Base-by-base conservation (phyloP, 2,329 filamentous ascomycete species). In the Cryphonectria japonica region DNA sequence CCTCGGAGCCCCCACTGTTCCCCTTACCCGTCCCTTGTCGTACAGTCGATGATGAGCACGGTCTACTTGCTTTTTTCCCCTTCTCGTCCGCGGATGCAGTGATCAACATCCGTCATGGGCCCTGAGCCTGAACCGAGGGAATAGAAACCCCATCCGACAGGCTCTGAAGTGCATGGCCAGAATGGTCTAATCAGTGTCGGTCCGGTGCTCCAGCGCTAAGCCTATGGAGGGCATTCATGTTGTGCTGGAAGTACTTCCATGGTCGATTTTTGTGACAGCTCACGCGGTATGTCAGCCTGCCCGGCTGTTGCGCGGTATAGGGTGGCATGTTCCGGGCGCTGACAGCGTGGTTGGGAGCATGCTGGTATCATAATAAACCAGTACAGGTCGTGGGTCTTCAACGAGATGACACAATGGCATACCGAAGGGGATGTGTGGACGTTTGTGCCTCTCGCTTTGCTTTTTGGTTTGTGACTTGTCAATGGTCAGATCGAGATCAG, bases 391-490 rank as follows among this genome's bases (percentile, higher is more conserved):
- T 19, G 54, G 26, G n/a, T 5, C 13, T 34, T 4, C 0, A 29
- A 16, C 26, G 16, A 29, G 54, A 32, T 26, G 34, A 34, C 32
- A 26, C 39, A 13, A 19, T 46, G 61, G 37, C n/a, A 34, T 34
- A 26, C 54, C 19, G 41, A 59, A 43, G 43, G 32, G n/a, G 29
- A 3, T 62, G 57, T 62, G 57, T 68, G 67, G 67, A 54, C 52
- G 37, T 37, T 19, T 29, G 22, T 37, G 59, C 32, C 34, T 59
- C 32, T 22, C 34, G 43, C n/a, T 54, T 61, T 32, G 7, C 39
- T 13, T 2, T 61, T 50, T 61, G 59, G 52, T 68, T 68, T 68
- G 43, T 68, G 59, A 68, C 67, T 68, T 46, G 59, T 68, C 67
- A 68, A 29, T 39, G 57, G 67, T 29, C 46, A 2, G 32, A 68